Conservation (phyloP, 1,284 basidiomycete species). For the Schizophyllum amplum region DNA sequence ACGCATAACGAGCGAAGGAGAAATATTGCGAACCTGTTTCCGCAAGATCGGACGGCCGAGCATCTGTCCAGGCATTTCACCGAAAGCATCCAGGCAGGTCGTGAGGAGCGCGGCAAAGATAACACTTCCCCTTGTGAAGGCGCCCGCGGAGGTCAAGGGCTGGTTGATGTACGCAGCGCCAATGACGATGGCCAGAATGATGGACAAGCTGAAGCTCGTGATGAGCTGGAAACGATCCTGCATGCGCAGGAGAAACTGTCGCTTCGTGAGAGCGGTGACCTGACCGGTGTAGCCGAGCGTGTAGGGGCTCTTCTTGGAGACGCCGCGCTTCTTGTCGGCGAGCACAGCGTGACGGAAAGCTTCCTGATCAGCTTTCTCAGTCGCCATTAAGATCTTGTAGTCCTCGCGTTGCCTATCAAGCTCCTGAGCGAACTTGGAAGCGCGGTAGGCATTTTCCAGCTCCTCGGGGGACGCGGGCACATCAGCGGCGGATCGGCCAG, state of each 20-base stretch:
- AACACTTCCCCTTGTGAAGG: conserved; percentile 71
- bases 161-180: conserved; percentile 73
- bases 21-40: conserved; percentile 36
- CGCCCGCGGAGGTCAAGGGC: conserved; percentile 67
- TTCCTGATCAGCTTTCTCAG: conserved; percentile 60
- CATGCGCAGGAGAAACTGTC: conserved; percentile 72
- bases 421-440: conserved; percentile 41
- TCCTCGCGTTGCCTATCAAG: conserved; percentile 47
- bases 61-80: conserved; percentile 50
- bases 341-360: conserved; percentile 71
- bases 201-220: conserved; percentile 57
- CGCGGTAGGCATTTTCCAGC: conserved; percentile 64
- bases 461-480: conserved; percentile 69
- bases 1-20: background rate
- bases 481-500: conserved; percentile 53
- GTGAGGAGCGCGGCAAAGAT: conserved; percentile 52
- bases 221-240: conserved; percentile 81
- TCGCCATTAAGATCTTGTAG: conserved; percentile 60
- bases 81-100: conserved; percentile 71
- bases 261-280: conserved; percentile 60
- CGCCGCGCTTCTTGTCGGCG: conserved; percentile 78
- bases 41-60: conserved; percentile 65
- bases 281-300: conserved; percentile 76
- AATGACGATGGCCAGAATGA: conserved; percentile 64
- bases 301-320: conserved; percentile 81